Base-by-base conservation (phyloP, 441 rosid genomes). In the Aleurites moluccanus region DNA sequence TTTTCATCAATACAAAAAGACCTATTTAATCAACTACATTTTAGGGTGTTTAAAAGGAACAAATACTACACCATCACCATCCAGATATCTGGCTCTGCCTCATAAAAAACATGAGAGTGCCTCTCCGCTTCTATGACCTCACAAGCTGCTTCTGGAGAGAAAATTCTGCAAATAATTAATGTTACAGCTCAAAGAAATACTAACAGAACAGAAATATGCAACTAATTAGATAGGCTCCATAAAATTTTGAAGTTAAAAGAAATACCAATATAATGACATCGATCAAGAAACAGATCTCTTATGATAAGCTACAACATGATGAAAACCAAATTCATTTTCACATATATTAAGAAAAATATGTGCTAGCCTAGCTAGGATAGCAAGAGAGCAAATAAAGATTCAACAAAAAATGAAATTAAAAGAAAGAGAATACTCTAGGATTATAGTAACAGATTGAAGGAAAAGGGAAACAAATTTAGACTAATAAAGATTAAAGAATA, bases 51-150 rank as follows among this genome's bases (percentile, higher is more conserved):
- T 10, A 20, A 70, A 38, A 56, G 55, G 2, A 67, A 73, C 60
- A 23, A 55, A 68, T n/a, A 60, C 1, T 87, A 47, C 76, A 96
- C 97, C 98, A 96, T 88, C 62, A 93, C 96, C 99, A 93, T 90
- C 99, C 99, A 90, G 50, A 96, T 88, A 86, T 96, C 99, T 0
- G 90, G 83, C 81, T 96, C 98, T 30, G 98, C 89, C 84, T 96
- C 98, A 23, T 83, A 85, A 83, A 96, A 93, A 60, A 96, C 89
- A 84, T 91, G 99, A 65, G 96, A 89, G 72, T 93, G 98, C 80
- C 84, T 86, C 80, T 96, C 96, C 68, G 97, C 98, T 81, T 93
- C 96, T 68, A 96, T 93, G 62, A 90, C 91, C 83, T 96, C 97
- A 72, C 99, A 96, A 79, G 97, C 94, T 67, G 91, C 96, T 66